Conservation (phyloP, 306 rosid genomes). For the Senna siamea region DNA sequence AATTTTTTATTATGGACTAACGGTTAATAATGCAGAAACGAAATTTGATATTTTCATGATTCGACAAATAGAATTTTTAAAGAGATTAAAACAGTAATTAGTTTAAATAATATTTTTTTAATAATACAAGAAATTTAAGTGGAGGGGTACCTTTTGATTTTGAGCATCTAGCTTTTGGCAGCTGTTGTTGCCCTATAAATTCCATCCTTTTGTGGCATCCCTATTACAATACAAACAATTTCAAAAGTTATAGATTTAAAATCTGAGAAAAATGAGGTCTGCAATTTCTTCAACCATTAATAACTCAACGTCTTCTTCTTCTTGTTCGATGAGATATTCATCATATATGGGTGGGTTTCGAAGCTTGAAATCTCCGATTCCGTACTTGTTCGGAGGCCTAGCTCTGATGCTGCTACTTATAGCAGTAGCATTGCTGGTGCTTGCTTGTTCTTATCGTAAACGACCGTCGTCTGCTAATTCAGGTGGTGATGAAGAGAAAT, state of each 20-base stretch:
- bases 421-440: slow-evolving; percentile 50
- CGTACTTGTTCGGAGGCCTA: slow-evolving; percentile 70
- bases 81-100: no score
- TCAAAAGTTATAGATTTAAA: no score
- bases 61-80: no score
- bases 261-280: slow-evolving; percentile 38
- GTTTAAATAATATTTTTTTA: no score
- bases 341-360: no score
- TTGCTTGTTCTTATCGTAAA: slow-evolving; percentile 57
- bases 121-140: no score
- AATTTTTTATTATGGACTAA: no score
- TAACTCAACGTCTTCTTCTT: slow-evolving; percentile 22
- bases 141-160: no score
- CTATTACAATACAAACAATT: not conserved
- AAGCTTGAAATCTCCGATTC: slow-evolving; percentile 67
- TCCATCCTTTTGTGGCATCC: not conserved
- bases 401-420: slow-evolving; percentile 58
- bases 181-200: no score
- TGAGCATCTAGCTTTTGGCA: no score
- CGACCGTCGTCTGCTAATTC: slow-evolving; percentile 19
- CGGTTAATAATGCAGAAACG: no score
- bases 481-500: slow-evolving; percentile 26
- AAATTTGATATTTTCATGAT: no score
- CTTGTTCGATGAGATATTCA: not conserved
- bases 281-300: slow-evolving; percentile 17